Base-by-base conservation (phyloP, 73 alveolate species). In the Symbiodinium natans region DNA sequence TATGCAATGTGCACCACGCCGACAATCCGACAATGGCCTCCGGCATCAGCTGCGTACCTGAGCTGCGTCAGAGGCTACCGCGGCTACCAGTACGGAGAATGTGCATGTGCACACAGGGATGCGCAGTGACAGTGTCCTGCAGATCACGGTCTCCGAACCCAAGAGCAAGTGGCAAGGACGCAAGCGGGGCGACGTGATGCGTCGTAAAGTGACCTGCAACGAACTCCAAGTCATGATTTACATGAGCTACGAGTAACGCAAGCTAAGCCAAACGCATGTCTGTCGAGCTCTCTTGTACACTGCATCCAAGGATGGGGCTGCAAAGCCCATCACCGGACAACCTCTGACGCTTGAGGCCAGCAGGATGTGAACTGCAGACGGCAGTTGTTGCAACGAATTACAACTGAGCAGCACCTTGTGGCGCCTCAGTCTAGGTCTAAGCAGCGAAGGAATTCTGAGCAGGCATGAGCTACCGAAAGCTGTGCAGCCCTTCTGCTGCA, bases 11-110 rank as follows among this genome's bases (percentile, higher is more conserved):
- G n/a, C n/a, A n/a, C n/a, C n/a, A n/a, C n/a, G n/a, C n/a, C n/a
- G n/a, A n/a, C n/a, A n/a, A n/a, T n/a, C n/a, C n/a, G n/a, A n/a
- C 80, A 63, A 36, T 11, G 36, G 80, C 80, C 80, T 63, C 80
- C 21, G 80, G 80, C 80, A 63, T 63, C 80, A 63, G 33, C 80
- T 63, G 80, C 31, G 80, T 63, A 63, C 80, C 80, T 63, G 36
- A 63, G 71, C 3, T 52, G 71, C n/a, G n/a, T n/a, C n/a, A n/a
- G n/a, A n/a, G n/a, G n/a, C n/a, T 46, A 13, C 13, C 59, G 13
- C 13, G 59, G 59, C 59, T 46, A 46, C 59, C 6, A 46, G 21
- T 46, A n/a, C n/a, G n/a, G n/a, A n/a, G n/a, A n/a, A n/a, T n/a
- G n/a, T n/a, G n/a, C n/a, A n/a, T n/a, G n/a, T n/a, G n/a, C n/a